A percentile compares a stretch with the other conserved stretches of the same genome.
phyloP scores from a whole-genome alignment of 2,329 filamentous ascomycete genomes.

The Pyrenochaeta sp. region DNA sequence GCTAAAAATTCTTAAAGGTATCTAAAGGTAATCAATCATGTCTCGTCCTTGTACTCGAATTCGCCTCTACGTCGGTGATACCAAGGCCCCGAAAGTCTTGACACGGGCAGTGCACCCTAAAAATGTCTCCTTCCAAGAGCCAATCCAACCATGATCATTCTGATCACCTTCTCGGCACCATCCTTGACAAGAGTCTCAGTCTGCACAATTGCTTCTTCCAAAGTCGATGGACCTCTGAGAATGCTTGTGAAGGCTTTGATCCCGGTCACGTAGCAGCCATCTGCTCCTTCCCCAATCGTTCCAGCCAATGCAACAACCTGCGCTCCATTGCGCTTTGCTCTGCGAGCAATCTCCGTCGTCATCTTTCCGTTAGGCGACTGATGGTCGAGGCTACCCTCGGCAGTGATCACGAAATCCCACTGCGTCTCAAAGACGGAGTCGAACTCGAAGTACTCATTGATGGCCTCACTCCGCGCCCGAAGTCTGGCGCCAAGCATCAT shows the following conservation, averaged over 20 bases:
- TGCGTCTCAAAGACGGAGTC: conserved; percentile 54
- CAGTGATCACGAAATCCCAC: conserved; percentile 61
- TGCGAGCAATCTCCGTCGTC: conserved; percentile 59
- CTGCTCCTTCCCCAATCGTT: conserved; percentile 39
- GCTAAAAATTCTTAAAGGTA: no score
- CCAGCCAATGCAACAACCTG: conserved; percentile 54
- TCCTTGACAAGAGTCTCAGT: conserved; percentile 45
- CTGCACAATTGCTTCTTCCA: conserved; percentile 45
- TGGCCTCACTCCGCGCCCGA: conserved; percentile 58
- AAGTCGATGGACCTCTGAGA: conserved; percentile 40
- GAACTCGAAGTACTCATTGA: conserved; percentile 60
- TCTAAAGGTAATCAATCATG: no score
- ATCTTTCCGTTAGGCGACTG: conserved; percentile 63
- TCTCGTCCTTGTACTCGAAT: no score
- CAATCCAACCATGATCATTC: conserved; percentile 48
- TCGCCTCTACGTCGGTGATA: no score
- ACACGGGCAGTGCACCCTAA: conserved; percentile 1
- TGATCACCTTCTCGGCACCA: conserved; percentile 47
- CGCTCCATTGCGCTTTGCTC: conserved; percentile 55
- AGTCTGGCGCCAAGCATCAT: conserved; percentile 57
- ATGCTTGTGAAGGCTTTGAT: conserved; percentile 50
- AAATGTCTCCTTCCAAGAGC: conserved; percentile 27
- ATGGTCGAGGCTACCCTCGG: conserved; percentile 61
- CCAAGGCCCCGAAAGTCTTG: neutral
- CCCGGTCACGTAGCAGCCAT: conserved; percentile 34